Base-by-base conservation (phyloP, 352 stramenopile genomes). In the Globisporangium abappressorium region DNA sequence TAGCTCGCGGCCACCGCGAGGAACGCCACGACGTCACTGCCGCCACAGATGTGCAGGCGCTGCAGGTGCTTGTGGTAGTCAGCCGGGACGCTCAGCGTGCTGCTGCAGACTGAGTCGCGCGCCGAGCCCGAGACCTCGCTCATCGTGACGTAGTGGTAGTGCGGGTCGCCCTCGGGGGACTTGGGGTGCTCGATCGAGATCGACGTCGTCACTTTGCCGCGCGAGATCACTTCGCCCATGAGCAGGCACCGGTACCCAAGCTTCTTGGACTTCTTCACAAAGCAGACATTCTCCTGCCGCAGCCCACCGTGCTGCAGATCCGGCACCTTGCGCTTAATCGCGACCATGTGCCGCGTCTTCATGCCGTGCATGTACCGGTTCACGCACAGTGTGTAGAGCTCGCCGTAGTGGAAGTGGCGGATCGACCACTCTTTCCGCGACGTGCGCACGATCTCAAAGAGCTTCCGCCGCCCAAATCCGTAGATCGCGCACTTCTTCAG, bases 141-240 rank as follows among this genome's bases (percentile, higher is more conserved):
- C 77, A 90, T 85, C 41, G 85, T 92, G 70, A 92, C 78, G 69
- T 93, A 92, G 70, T 93, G 84, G 60, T 78, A 82, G 62, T 88
- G 71, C 24, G 75, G 69, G 64, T 90, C 79, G 7, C 76, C 79
- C 38, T 79, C 72, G 43, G 83, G 77, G 4, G 76, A 78, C 33
- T 72, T 70, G 11, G 84, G 81, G 64, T 84, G 77, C 70, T 91
- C 76, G 46, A 95, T 88, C 30, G 75, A 77, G 51, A 95, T 81
- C 20, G 84, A 80, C 46, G 84, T 95, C 53, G 85, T 91, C 62
- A 92, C 81, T 54, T 90, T 90, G 36, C 87, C 87, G 33, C 85
- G 82, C 38, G 84, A 91, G 59, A 95, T 90, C 6, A 95, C 77
- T 68, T 95, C 87, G 53, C 82, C 88, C 76, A 91, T 89, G 58